A percentile compares a stretch with the other conserved stretches of the same genome.
phyloP scores from a whole-genome alignment of 441 rosid species.

The Daphne laureola region DNA sequence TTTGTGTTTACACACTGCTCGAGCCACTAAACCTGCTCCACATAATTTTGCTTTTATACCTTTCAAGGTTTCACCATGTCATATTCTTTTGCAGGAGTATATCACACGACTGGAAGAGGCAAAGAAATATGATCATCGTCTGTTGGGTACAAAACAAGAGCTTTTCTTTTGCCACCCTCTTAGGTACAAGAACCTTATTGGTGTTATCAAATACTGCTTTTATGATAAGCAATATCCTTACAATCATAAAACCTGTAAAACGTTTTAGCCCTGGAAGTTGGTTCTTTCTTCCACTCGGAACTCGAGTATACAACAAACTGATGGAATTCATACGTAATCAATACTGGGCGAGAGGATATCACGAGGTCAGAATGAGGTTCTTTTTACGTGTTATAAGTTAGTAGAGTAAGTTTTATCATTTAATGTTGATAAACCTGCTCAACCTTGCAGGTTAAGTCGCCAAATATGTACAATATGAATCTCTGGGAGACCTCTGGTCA shows the following conservation, averaged over 20 bases:
- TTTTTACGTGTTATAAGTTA: conserved; percentile 13
- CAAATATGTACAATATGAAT: conserved; percentile 90
- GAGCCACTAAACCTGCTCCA: neutral
- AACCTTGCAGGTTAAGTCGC: conserved; percentile 72
- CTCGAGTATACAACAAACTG: conserved; percentile 83
- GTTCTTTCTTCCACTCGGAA: conserved; percentile 94
- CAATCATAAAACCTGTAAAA: conserved; percentile 14
- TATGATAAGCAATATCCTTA: conserved; percentile 7
- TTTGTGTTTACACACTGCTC: neutral
- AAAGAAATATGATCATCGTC: conserved; percentile 86
- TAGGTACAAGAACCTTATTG: conserved; percentile 34
- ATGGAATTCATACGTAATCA: conserved; percentile 67
- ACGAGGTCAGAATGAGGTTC: conserved; percentile 47
- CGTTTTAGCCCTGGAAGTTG: conserved; percentile 93
- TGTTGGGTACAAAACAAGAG: conserved; percentile 85
- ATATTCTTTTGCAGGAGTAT: conserved; percentile 52
- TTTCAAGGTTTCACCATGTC: conserved; percentile 6
- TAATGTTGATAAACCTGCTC: conserved; percentile 11
- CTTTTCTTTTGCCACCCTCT: conserved; percentile 87
- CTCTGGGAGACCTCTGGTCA: conserved; percentile 99
- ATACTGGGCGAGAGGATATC: conserved; percentile 84
- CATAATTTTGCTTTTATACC: neutral
- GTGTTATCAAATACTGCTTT: neutral
- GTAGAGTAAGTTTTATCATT: conserved; percentile 10
- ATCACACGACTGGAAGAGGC: conserved; percentile 71